Percentiles rank a stretch among this genome's conserved stretches.
Evolutionary conservation across 129 eudicot species (phyloP).

Genomic region (Silybum marianum): DNA sequence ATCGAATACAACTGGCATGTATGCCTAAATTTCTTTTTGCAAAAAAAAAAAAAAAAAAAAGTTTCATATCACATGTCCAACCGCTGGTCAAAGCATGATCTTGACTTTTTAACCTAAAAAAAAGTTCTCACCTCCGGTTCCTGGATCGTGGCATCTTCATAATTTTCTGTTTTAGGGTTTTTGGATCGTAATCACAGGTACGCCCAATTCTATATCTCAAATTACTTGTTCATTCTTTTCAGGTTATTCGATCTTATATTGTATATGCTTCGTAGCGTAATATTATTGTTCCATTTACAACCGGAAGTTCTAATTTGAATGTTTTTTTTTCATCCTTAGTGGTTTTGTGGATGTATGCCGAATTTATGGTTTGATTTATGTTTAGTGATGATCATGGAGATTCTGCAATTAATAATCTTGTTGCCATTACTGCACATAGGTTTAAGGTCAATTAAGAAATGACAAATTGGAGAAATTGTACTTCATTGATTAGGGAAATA

Average conservation of each 20-base stretch:
- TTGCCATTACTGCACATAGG: neutral
- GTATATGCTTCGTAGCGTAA: neutral
- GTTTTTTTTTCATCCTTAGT: neutral
- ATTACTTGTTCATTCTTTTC: neutral
- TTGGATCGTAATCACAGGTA: conserved; percentile 20
- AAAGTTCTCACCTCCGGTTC: neutral
- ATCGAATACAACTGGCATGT: no score
- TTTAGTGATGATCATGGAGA: neutral
- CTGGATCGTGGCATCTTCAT: conserved; percentile 9
- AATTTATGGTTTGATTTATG: neutral
- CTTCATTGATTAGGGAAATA: conserved; percentile 1
- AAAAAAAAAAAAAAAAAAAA: no score
- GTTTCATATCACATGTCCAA: neutral
- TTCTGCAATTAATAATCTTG: neutral
- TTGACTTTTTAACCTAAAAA: conserved; percentile 24
- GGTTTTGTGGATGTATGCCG: neutral
- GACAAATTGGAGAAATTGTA: neutral
- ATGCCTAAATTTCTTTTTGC: no score
- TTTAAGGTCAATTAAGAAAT: neutral
- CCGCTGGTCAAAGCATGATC: conserved; percentile 28
- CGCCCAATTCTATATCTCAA: neutral
- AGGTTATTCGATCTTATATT: neutral
- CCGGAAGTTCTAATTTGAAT: neutral
- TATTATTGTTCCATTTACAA: conserved; percentile 19
- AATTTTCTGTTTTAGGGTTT: conserved; percentile 21